A percentile compares a stretch with the other conserved stretches of the same genome.
These are phyloP conservation scores for Lipomyces lipofer DNA, from an alignment of 805 yeast genomes.

Conservation along the genomic window DNA sequence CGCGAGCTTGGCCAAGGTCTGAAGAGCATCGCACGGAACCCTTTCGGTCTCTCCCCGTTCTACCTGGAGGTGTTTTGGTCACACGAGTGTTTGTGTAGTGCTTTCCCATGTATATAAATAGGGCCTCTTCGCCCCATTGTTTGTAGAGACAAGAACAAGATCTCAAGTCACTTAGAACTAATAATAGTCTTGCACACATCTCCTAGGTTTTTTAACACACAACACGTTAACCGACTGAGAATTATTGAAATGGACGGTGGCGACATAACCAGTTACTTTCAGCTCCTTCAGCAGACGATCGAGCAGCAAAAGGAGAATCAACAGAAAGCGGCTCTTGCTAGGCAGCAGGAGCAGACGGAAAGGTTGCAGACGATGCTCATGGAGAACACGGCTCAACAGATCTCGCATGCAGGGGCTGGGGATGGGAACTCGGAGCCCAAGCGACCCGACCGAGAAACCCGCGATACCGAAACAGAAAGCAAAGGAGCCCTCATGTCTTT, in stretches of 20 bases:
- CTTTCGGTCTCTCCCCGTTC: no score
- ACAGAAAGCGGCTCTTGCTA: no score
- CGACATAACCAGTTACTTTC: neutral
- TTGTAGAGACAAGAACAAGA: no score
- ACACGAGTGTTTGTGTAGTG: no score
- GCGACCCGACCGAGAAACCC: neutral
- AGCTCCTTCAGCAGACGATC: neutral
- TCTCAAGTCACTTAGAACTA: no score
- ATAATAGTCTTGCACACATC: no score
- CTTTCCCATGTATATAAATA: no score
- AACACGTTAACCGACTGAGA: neutral
- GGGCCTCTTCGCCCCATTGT: no score
- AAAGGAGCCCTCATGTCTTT: neutral
- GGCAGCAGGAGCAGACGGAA: neutral
- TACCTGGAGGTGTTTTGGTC: no score
- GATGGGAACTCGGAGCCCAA: neutral
- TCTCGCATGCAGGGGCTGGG: neutral
- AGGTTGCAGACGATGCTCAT: neutral
- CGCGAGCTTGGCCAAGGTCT: no score
- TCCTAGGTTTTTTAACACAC: no score
- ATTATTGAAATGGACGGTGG: neutral
- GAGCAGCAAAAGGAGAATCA: neutral
- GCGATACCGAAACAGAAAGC: neutral
- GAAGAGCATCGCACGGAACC: no score
- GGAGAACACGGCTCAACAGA: neutral